A percentile compares a stretch with the other conserved stretches of the same genome.
These are phyloP conservation scores for Penicilliopsis zonata DNA, from an alignment of 495 filamentous ascomycete genomes.

Conservation along the genomic window DNA sequence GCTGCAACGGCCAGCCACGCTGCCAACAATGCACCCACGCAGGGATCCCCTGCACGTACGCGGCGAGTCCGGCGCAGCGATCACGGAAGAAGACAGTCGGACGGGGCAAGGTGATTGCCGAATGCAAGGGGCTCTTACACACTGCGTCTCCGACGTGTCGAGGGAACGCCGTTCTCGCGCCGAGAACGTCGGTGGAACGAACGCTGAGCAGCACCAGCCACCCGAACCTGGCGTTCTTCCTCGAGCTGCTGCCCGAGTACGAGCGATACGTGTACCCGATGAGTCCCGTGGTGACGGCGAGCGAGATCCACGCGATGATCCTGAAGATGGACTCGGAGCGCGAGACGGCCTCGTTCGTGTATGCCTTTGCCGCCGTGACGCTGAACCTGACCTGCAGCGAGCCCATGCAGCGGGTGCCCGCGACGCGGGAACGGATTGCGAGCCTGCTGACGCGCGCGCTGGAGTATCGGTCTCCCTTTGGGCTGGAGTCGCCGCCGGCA, in stretches of 20 bases:
- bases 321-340: conserved; percentile 8
- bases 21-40: conserved; percentile 21
- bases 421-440: conserved; percentile 7
- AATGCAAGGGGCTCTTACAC: conserved; percentile 5
- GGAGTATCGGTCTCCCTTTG: conserved; percentile 10
- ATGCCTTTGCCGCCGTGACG: conserved; percentile 17
- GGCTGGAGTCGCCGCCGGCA: conserved; percentile 9
- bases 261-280: conserved; percentile 17
- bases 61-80: conserved; percentile 7
- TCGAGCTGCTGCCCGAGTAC: conserved; percentile 12
- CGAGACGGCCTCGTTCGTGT: conserved; percentile 13
- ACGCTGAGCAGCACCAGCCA: conserved; percentile 1
- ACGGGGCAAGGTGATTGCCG: conserved; percentile 13
- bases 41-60: conserved; percentile 16
- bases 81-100: conserved; percentile 12
- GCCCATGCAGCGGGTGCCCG: conserved; percentile 4
- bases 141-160: too few species aligned
- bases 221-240: conserved; percentile 8
- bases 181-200: background rate
- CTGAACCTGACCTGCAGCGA: conserved; percentile 9
- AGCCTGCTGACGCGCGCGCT: conserved; percentile 12
- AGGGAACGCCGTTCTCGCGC: too few species aligned
- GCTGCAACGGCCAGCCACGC: conserved; percentile 44
- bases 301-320: conserved; percentile 11
- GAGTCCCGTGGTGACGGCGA: conserved; percentile 14